Base-by-base conservation (phyloP, 148 eudicot genomes). In the Rhododendron simsii region DNA sequence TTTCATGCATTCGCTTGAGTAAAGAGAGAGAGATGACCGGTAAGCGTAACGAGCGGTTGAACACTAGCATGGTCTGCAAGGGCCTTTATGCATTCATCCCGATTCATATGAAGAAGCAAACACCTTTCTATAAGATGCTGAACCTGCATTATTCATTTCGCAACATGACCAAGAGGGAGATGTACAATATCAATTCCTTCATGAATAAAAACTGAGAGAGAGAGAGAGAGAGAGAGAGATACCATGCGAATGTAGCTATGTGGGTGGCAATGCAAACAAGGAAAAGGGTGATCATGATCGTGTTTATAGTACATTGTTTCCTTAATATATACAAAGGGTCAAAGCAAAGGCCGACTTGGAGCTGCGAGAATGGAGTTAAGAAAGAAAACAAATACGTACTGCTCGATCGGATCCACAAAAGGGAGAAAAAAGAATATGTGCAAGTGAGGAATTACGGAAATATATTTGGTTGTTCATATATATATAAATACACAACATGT, bases 101-200 rank as follows among this genome's bases (percentile, higher is more conserved):
- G 93, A 50, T 86, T 89, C 98, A 95, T 91, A 53, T 88, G 87
- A 84, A 94, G 93, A 73, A 94, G 84, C 91, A 95, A 81, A 50
- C 98, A 95, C 88, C 92, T 92, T 87, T 95, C 98, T 84, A 95
- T 95, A 4, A 95, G 92, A 87, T 94, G 92, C 41, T 95, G 98
- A 77, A 95, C 97, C 98, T 95, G 85, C 26, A 82, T 50, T 11
- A 51, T 14, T 16, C 39, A 28, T 23, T 7, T 71, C 14, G 41
- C 44, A 9, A 39, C 3, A 28, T 26, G 51, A 8, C 13, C 51
- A 8, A 48, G 51, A 9, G 2, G 12, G 51, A 48, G 51, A 48
- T 41, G 44, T 41, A 5, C 44, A 41, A 41, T 41, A 5, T 41
- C 44, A 41, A 41, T 41, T 41, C 44, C 44, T 41, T 41, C 44